These are phyloP conservation scores for Conoideocrella luteorostrata DNA, from an alignment of 2,329 filamentous ascomycete genomes.

Conservation along the genomic window DNA sequence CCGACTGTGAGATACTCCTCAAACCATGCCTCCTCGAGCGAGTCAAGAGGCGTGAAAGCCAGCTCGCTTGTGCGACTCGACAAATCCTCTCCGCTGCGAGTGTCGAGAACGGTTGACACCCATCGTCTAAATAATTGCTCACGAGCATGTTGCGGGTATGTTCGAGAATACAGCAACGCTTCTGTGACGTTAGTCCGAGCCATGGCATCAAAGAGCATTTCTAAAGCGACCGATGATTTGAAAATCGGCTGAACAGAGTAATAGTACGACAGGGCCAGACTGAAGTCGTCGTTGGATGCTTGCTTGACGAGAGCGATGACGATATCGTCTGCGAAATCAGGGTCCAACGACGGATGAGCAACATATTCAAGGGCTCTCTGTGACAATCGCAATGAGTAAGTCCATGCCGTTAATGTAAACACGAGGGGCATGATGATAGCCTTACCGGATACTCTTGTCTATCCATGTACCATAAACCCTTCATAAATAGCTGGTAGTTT, in stretches of 20 bases:
- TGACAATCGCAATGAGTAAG: background rate
- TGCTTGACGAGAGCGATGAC: constrained; percentile 61
- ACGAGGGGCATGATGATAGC: background rate
- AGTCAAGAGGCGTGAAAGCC: constrained; percentile 64
- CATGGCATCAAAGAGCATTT: constrained; percentile 64
- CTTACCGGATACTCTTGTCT: constrained; percentile 58
- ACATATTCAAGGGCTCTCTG: constrained; percentile 67
- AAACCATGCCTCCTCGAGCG: constrained; percentile 68
- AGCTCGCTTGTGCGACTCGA: constrained; percentile 61
- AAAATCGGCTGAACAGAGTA: constrained; percentile 68
- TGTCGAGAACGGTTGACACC: constrained; percentile 50
- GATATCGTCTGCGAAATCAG: constrained; percentile 80
- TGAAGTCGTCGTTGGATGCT: constrained; percentile 52
- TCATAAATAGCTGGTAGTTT: constrained; percentile 75
- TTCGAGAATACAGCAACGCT: constrained; percentile 66
- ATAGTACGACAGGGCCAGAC: constrained; percentile 70
- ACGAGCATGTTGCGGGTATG: constrained; percentile 54
- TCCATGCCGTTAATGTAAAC: background rate
- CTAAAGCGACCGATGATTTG: constrained; percentile 54
- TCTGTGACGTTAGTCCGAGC: constrained; percentile 62
- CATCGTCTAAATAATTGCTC: constrained; percentile 61
- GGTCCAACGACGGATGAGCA: constrained; percentile 70
- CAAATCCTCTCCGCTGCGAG: constrained; percentile 28
- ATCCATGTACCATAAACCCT: constrained; percentile 77
- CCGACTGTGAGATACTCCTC: constrained; percentile 60